Evolutionary conservation across 495 filamentous ascomycete species (phyloP).

Genomic region (Hypoxylon lenormandii): DNA sequence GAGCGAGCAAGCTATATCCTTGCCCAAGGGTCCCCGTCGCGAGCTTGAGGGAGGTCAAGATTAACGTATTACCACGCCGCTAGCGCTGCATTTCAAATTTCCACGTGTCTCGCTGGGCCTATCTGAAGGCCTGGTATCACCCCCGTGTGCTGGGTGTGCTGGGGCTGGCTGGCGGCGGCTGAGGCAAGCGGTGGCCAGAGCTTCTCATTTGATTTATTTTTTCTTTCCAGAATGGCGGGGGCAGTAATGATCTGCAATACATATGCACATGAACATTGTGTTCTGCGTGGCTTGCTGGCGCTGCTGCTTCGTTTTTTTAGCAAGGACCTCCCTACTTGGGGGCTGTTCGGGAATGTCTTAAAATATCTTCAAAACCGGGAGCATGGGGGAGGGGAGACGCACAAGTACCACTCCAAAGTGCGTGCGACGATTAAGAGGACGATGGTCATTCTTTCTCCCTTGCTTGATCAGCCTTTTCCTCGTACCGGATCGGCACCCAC

Average conservation of each 20-base stretch:
- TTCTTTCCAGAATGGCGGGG: not conserved
- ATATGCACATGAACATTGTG: not conserved
- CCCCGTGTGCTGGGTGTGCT: too few relatives aligned
- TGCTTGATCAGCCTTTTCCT: conserved; percentile 22
- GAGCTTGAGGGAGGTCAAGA: not conserved
- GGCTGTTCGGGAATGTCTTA: conserved; percentile 10
- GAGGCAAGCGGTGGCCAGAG: conserved; percentile 17
- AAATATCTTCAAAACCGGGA: too few relatives aligned
- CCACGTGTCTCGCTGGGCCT: conserved; percentile 11
- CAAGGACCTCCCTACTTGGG: too few relatives aligned
- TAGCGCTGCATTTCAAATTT: not conserved
- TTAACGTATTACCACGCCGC: not conserved
- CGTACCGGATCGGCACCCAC: conserved; percentile 11
- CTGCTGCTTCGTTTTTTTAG: too few relatives aligned
- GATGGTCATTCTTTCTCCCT: conserved; percentile 25
- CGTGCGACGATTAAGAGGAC: too few relatives aligned
- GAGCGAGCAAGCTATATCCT: conserved; percentile 7
- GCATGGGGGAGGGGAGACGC: too few relatives aligned
- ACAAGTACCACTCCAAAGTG: too few relatives aligned
- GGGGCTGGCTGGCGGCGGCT: not conserved
- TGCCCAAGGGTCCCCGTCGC: not conserved
- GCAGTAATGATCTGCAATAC: not conserved
- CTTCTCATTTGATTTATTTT: not conserved
- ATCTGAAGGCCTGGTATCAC: not conserved
- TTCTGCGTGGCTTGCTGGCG: not conserved